Percentiles rank a stretch among this genome's conserved stretches.
These are phyloP conservation scores for Yarrowia sp. DNA, from an alignment of 805 yeast genomes.

Conservation along the genomic window DNA sequence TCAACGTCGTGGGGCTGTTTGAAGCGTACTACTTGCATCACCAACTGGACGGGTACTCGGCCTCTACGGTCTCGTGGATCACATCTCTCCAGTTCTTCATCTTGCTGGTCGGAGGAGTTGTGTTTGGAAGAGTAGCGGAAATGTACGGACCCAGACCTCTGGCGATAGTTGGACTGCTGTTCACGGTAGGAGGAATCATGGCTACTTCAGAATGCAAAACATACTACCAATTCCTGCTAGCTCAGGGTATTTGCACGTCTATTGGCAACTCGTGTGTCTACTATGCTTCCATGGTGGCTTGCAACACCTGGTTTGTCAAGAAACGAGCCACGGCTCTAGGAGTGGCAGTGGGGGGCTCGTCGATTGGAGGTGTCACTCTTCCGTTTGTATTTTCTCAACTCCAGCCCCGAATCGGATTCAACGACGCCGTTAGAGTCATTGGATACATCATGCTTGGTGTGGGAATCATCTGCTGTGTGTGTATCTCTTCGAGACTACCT, in stretches of 20 bases:
- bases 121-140: constrained; percentile 61
- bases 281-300: constrained; percentile 56
- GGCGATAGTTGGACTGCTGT: constrained; percentile 55
- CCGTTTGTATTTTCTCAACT: constrained; percentile 61
- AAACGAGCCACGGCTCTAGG: constrained; percentile 68
- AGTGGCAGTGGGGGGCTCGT: constrained; percentile 68
- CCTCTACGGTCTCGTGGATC: constrained; percentile 71
- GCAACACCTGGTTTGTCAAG: constrained; percentile 67
- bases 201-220: constrained; percentile 58
- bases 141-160: constrained; percentile 59
- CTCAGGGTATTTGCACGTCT: constrained; percentile 63
- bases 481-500: constrained; percentile 50
- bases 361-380: constrained; percentile 68
- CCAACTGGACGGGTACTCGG: constrained; percentile 56
- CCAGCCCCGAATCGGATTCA: constrained; percentile 59
- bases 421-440: constrained; percentile 64
- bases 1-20: constrained; percentile 70
- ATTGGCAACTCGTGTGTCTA: constrained; percentile 53
- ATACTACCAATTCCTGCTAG: constrained; percentile 65
- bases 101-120: constrained; percentile 56
- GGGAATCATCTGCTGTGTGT: constrained; percentile 47
- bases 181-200: constrained; percentile 59
- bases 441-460: constrained; percentile 48
- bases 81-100: constrained; percentile 55
- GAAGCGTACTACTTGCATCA: constrained; percentile 62